Base-by-base conservation (phyloP, 2,329 filamentous ascomycete species). In the Colletotrichum abscissum region DNA sequence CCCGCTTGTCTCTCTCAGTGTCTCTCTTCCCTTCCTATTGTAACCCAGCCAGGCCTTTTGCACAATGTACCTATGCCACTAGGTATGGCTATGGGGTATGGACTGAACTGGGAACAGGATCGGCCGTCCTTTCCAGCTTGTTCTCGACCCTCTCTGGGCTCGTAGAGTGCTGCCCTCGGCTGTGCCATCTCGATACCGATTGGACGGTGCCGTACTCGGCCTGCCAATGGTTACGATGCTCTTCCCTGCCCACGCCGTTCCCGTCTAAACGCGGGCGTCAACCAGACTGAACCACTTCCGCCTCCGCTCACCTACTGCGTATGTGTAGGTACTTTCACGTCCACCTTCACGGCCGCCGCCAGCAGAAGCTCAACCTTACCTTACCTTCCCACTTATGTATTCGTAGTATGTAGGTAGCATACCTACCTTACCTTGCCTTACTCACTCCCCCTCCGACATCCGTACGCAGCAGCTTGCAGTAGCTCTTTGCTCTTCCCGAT, bases 221-320 rank as follows among this genome's bases (percentile, higher is more conserved):
- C 63, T 46, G 52, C n/a, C 63, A 72, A 24, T 35, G 33, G 1
- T 60, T 30, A 46, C 52, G 12, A 35, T 56, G 12, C 67, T 46
- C 56, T 42, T 49, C 67, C 62, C 62, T 62, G 33, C 30, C 60
- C 30, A 73, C 49, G 67, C 71, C 71, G 71, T 73, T 73, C 71
- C 67, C 71, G 71, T 73, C 71, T 56, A 62, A 73, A 73, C 60
- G 62, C 62, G 71, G 60, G 55, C 60, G 67, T 71, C 67, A 58
- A 65, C 57, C 56, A 71, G 33, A 66, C 56, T 63, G 71, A 66
- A 66, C 71, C 62, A 52, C 60, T 49, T 59, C 70, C 69, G 65
- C 59, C 67, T 70, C 38, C 66, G 60, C 59, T 66, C 46, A 65
- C 38, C 16, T 19, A 42, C 38, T 35, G 38, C 16, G 6, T 12